These are phyloP conservation scores for Dactylis glomerata DNA, from an alignment of 176 grass and related monocot species.

Conservation along the genomic window DNA sequence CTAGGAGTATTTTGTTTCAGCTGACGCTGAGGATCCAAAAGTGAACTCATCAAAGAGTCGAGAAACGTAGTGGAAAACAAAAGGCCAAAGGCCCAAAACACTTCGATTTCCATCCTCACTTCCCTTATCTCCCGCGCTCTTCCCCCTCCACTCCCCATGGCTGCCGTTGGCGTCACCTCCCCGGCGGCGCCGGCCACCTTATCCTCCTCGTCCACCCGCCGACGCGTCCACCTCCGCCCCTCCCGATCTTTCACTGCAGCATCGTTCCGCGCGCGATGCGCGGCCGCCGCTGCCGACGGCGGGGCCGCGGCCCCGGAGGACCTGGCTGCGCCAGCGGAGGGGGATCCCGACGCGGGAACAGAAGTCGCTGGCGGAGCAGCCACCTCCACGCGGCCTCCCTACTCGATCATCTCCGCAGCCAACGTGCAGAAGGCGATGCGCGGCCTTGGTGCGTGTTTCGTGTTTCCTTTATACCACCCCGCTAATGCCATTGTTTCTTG, in stretches of 20 bases:
- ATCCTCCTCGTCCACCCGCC: neutral
- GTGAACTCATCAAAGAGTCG: no score
- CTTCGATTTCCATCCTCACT: conserved; percentile 47
- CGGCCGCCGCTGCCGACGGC: conserved; percentile 21
- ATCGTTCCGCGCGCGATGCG: conserved; percentile 30
- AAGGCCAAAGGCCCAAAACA: neutral
- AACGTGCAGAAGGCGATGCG: conserved; percentile 92
- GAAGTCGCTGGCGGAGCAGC: conserved; percentile 38
- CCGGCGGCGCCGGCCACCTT: conserved; percentile 25
- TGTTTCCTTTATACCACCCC: neutral
- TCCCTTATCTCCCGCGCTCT: conserved; percentile 58
- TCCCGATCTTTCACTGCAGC: neutral
- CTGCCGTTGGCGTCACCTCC: conserved; percentile 29
- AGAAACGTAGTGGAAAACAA: neutral
- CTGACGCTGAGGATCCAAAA: no score
- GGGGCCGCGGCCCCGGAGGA: conserved; percentile 21
- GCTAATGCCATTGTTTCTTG: neutral
- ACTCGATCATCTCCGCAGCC: conserved; percentile 65
- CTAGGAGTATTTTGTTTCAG: no score
- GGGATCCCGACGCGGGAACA: conserved; percentile 5
- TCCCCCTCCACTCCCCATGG: conserved; percentile 30
- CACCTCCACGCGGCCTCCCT: conserved; percentile 40
- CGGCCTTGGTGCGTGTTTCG: conserved; percentile 61
- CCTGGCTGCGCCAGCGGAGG: conserved; percentile 9
- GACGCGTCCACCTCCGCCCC: neutral